Percentiles rank a stretch among this genome's conserved stretches.
phyloP scores from a whole-genome alignment of 192 early-diverging fungal species.

The Glomus cerebriforme region DNA sequence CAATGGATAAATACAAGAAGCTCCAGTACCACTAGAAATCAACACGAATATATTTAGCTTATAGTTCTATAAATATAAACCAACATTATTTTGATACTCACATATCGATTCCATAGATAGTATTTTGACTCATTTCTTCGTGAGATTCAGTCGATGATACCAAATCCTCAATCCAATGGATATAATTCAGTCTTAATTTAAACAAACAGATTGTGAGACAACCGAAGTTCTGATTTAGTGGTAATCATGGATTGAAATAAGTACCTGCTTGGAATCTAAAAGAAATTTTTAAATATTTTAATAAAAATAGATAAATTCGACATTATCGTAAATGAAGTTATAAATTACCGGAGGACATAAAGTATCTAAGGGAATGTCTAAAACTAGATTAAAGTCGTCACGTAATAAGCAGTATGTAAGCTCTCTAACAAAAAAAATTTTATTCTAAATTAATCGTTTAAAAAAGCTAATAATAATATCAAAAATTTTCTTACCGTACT shows the following conservation, averaged over 20 bases:
- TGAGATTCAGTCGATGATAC: conserved; percentile 35
- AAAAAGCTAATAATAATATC: conserved; percentile 3
- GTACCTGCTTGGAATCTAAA: conserved; percentile 41
- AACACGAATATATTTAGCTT: neutral
- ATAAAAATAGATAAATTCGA: neutral
- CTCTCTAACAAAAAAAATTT: conserved; percentile 44
- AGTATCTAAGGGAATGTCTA: conserved; percentile 69
- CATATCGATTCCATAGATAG: conserved; percentile 63
- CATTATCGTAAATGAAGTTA: neutral
- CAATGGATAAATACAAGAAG: conserved; percentile 91
- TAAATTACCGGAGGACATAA: conserved; percentile 64
- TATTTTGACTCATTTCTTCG: neutral
- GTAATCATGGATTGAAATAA: neutral
- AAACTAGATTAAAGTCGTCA: conserved; percentile 59
- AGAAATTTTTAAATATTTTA: neutral
- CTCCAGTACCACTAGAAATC: conserved; percentile 72
- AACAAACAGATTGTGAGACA: conserved; percentile 2
- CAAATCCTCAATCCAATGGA: conserved; percentile 69
- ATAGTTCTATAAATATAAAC: neutral
- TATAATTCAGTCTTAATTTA: conserved; percentile 64
- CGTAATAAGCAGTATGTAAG: conserved; percentile 63
- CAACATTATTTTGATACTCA: conserved; percentile 34
- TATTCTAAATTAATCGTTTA: neutral
- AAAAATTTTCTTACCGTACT: conserved; percentile 42
- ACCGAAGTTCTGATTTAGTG: neutral